These are phyloP conservation scores for Epichloe bromicola DNA, from an alignment of 2,329 filamentous ascomycete genomes.

Conservation along the genomic window DNA sequence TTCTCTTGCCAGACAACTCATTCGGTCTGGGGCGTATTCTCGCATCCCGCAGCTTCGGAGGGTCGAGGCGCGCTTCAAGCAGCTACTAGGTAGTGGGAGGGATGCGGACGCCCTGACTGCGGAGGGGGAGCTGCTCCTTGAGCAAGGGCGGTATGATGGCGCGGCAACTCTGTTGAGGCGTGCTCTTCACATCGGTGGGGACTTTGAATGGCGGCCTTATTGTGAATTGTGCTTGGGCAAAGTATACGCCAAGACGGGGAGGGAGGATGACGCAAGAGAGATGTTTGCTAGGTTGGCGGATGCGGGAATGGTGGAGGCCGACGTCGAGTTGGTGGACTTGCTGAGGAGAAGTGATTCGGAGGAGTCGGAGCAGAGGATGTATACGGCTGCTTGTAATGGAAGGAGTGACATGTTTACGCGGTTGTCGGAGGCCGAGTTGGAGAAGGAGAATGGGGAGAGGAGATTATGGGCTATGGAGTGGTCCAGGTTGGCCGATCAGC, in stretches of 20 bases:
- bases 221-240: conserved; percentile 17
- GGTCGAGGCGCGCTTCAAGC: conserved; percentile 17
- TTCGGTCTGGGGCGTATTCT: conserved; percentile 11
- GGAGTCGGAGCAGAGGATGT: conserved; percentile 15
- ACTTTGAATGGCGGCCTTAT: conserved; percentile 16
- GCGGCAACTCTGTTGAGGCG: conserved; percentile 12
- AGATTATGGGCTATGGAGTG: conserved; percentile 22
- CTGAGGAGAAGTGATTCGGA: conserved; percentile 12
- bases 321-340: conserved; percentile 15
- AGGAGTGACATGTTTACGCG: conserved; percentile 14
- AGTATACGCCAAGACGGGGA: conserved; percentile 12
- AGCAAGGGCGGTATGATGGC: conserved; percentile 12
- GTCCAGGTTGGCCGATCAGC: conserved; percentile 17
- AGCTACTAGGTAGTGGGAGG: conserved; percentile 16
- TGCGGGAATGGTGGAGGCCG: conserved; percentile 12
- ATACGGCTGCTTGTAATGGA: conserved; percentile 14
- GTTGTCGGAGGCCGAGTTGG: conserved; percentile 18
- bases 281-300: conserved; percentile 13
- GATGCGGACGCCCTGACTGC: conserved; percentile 23
- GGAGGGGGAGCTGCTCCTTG: conserved; percentile 19
- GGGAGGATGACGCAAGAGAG: conserved; percentile 11
- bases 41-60: conserved; percentile 7
- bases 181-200: conserved; percentile 11
- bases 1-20: conserved; percentile 13
- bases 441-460: conserved; percentile 10